Percentiles rank a stretch among this genome's conserved stretches.
phyloP scores from a whole-genome alignment of 2,329 filamentous ascomycete species.

The Rhynchosporium agropyri region DNA sequence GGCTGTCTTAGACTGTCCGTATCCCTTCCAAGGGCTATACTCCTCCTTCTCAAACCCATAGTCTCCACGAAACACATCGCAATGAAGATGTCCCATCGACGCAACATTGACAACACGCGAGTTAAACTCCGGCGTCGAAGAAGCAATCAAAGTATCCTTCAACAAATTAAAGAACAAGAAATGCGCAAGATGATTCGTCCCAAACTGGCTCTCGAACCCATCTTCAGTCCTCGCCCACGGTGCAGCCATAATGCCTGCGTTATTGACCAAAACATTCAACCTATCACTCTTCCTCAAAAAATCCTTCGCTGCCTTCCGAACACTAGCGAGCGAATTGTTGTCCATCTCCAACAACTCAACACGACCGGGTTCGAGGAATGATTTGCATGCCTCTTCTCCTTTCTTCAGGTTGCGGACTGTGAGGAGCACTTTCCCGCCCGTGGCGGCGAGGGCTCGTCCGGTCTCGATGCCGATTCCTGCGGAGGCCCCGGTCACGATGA shows the following conservation, averaged over 20 bases:
- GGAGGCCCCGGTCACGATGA: slow-evolving; percentile 45
- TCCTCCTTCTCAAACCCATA: slow-evolving; percentile 38
- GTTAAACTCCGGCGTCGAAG: slow-evolving; percentile 45
- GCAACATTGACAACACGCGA: slow-evolving; percentile 53
- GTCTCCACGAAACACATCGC: slow-evolving; percentile 35
- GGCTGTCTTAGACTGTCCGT: slow-evolving; percentile 50
- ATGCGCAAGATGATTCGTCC: slow-evolving; percentile 55
- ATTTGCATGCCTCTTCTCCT: slow-evolving; percentile 38
- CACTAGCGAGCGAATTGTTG: slow-evolving; percentile 41
- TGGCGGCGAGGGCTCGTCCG: slow-evolving; percentile 43
- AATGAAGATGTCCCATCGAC: slow-evolving; percentile 47
- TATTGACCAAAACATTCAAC: slow-evolving; percentile 41
- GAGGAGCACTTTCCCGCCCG: slow-evolving; percentile 44
- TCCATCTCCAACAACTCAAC: slow-evolving; percentile 44
- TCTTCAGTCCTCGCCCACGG: slow-evolving; percentile 45
- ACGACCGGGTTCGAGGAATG: slow-evolving; percentile 45
- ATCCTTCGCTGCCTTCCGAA: slow-evolving; percentile 39
- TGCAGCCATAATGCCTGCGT: slow-evolving; percentile 36
- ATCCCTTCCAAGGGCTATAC: slow-evolving; percentile 46
- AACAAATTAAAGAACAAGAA: slow-evolving; percentile 57
- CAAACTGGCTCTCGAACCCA: slow-evolving; percentile 55
- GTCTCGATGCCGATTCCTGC: slow-evolving; percentile 46
- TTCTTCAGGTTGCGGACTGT: slow-evolving; percentile 44
- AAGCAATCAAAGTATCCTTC: slow-evolving; percentile 47
- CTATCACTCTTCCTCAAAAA: slow-evolving; percentile 39